Evolutionary conservation across 2,329 filamentous ascomycete species (phyloP).

Genomic region (Parascedosporium putredinis): DNA sequence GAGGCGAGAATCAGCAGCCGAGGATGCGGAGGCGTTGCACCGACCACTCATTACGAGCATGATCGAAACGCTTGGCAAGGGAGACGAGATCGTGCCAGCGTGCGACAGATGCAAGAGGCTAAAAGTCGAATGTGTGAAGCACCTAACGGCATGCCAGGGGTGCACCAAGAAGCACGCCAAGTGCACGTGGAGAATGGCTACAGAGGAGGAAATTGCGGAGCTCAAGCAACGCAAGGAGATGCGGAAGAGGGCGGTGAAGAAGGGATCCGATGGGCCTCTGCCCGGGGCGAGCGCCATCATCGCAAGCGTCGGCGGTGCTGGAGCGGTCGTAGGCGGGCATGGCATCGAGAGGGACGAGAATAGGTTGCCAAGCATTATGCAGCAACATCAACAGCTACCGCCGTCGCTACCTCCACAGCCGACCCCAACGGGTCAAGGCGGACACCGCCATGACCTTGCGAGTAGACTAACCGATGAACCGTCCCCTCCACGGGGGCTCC

Average conservation of each 20-base stretch:
- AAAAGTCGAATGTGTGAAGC: slow-evolving; percentile 73
- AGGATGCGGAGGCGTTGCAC: slow-evolving; percentile 21
- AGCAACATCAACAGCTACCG: neutral
- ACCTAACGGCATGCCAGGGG: slow-evolving; percentile 74
- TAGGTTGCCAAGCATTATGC: neutral
- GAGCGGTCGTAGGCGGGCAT: neutral
- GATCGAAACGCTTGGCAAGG: slow-evolving; percentile 65
- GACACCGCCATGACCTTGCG: neutral
- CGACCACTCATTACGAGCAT: slow-evolving; percentile 56
- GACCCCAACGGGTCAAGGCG: neutral
- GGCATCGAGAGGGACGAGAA: neutral
- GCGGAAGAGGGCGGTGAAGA: neutral
- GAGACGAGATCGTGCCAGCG: slow-evolving; percentile 66
- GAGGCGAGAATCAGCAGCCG: slow-evolving; percentile 17
- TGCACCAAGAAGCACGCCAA: slow-evolving; percentile 88
- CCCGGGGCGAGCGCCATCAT: neutral
- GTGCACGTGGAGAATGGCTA: slow-evolving; percentile 76
- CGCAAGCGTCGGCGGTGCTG: neutral
- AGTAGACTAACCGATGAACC: neutral
- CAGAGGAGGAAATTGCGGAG: slow-evolving; percentile 49
- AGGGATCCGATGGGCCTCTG: neutral
- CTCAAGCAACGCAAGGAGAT: neutral
- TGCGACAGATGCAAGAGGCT: slow-evolving; percentile 76
- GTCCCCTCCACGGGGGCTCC: neutral
- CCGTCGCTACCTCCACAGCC: neutral